A percentile compares a stretch with the other conserved stretches of the same genome.
Evolutionary conservation across 768 basidiomycete genomes (phyloP).

Genomic region (Phlebiopsis gigantea): DNA sequence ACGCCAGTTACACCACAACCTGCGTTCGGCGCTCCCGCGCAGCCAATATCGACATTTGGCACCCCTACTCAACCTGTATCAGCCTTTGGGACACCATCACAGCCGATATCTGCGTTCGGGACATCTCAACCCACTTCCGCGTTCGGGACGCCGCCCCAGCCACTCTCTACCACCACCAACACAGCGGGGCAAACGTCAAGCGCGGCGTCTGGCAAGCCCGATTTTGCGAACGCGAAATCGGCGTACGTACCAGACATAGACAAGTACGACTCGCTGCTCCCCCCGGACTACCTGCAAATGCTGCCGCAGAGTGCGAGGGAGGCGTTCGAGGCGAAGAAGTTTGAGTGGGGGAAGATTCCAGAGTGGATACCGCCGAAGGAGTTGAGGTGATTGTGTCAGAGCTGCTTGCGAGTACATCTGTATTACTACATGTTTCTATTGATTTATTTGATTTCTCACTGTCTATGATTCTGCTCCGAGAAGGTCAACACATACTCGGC

Average conservation of each 20-base stretch:
- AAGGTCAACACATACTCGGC: too few species aligned
- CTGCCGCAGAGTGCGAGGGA: constrained; percentile 46
- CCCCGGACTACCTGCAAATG: constrained; percentile 50
- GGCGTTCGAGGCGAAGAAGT: constrained; percentile 50
- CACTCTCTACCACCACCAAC: constrained; percentile 7
- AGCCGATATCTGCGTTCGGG: constrained; percentile 3
- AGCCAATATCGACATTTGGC: constrained; percentile 33
- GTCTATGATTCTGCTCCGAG: too few species aligned
- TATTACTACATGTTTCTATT: too few species aligned
- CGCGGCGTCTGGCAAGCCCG: constrained; percentile 20
- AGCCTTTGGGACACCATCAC: constrained; percentile 3
- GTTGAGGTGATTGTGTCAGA: constrained; percentile 22
- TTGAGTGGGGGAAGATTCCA: constrained; percentile 67
- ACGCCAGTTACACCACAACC: constrained; percentile 9
- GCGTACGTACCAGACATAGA: constrained; percentile 42
- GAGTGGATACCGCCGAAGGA: constrained; percentile 70
- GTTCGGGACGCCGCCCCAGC: constrained; percentile 4
- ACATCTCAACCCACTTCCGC: constrained; percentile 4
- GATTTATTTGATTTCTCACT: too few species aligned
- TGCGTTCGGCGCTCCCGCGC: constrained; percentile 8
- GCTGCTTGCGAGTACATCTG: too few species aligned
- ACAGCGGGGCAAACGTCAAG: not conserved
- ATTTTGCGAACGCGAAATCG: constrained; percentile 28
- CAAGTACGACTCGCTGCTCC: constrained; percentile 53
- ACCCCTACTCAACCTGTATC: constrained; percentile 9